Evolutionary conservation across 495 filamentous ascomycete species (phyloP).

Genomic region (Podospora pseudocomata): DNA sequence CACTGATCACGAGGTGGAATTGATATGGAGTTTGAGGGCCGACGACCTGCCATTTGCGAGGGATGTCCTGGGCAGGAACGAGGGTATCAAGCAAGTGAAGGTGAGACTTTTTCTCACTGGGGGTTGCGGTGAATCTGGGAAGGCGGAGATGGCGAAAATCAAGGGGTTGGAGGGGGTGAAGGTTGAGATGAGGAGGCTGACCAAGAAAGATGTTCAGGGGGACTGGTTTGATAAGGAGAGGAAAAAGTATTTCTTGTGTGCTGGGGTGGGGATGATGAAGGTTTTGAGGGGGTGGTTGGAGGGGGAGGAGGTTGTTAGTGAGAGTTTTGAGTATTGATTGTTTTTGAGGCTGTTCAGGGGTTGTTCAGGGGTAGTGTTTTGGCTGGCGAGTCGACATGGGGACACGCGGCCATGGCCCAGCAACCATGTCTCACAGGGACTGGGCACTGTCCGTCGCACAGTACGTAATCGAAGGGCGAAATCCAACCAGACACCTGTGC

Average conservation of each 20-base stretch:
- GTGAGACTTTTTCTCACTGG: slow-evolving; percentile 62
- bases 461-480: not conserved
- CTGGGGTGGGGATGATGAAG: slow-evolving; percentile 54
- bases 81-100: slow-evolving; percentile 40
- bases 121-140: slow-evolving; percentile 24
- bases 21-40: slow-evolving; percentile 58
- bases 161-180: slow-evolving; percentile 40
- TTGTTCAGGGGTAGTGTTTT: not conserved
- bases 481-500: not conserved
- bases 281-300: slow-evolving; percentile 59
- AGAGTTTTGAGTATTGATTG: slow-evolving; percentile 66
- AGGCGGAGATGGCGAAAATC: slow-evolving; percentile 29
- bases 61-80: slow-evolving; percentile 54
- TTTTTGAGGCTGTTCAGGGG: not conserved
- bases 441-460: not conserved
- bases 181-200: slow-evolving; percentile 48
- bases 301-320: slow-evolving; percentile 59
- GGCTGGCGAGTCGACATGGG: not conserved
- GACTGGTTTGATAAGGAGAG: slow-evolving; percentile 30
- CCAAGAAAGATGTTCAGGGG: slow-evolving; percentile 50
- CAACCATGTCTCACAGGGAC: not conserved
- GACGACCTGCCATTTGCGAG: slow-evolving; percentile 60
- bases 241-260: slow-evolving; percentile 65
- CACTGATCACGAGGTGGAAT: slow-evolving; percentile 30
- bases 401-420: not conserved